phyloP scores from a whole-genome alignment of 257 asterid species.

The Jasminum sambac region DNA sequence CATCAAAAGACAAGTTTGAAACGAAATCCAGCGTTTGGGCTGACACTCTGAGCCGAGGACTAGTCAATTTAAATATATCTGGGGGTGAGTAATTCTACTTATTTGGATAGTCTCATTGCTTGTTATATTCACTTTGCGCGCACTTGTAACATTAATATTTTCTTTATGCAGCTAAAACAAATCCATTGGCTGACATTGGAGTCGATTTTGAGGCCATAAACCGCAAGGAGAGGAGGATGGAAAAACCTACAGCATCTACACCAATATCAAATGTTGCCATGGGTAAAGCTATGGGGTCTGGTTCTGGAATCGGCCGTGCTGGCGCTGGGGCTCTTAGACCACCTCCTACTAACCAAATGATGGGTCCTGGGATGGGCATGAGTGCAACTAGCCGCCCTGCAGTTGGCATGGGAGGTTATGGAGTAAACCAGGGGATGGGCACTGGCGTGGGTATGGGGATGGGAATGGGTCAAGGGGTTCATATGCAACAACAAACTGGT shows the following conservation, averaged over 20 bases:
- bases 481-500: constrained; percentile 69
- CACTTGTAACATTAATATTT: constrained; percentile 17
- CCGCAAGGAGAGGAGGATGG: constrained; percentile 95
- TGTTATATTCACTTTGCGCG: background rate
- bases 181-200: constrained; percentile 87
- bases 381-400: constrained; percentile 30
- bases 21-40: constrained; percentile 98
- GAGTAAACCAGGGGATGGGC: constrained; percentile 30
- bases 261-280: constrained; percentile 67
- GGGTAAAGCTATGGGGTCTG: constrained; percentile 99
- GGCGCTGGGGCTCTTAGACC: constrained; percentile 63
- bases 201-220: constrained; percentile 95
- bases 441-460: constrained; percentile 21
- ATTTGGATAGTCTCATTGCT: constrained; percentile 6
- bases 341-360: constrained; percentile 58
- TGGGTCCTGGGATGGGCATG: constrained; percentile 61
- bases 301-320: constrained; percentile 90
- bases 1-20: constrained; percentile 77
- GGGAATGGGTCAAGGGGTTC: constrained; percentile 42
- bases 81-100: constrained; percentile 65
- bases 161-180: constrained; percentile 73
- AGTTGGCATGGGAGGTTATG: constrained; percentile 38
- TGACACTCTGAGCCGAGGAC: constrained; percentile 92
- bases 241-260: constrained; percentile 63
- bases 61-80: constrained; percentile 88